Conservation (phyloP, 345 rosid genomes). For the Bretschneidera sinensis region DNA sequence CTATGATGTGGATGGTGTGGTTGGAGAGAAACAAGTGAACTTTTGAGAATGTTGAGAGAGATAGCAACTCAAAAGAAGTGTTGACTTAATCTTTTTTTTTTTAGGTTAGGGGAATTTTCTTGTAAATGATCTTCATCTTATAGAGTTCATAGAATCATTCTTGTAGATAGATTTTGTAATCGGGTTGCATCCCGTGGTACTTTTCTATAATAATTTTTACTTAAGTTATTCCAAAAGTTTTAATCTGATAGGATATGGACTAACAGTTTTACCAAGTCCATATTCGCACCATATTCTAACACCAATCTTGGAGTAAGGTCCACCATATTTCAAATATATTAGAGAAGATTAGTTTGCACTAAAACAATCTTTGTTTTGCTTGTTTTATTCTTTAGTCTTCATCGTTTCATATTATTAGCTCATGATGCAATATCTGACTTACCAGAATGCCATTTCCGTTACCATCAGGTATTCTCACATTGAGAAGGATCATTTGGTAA, state of each 20-base stretch:
- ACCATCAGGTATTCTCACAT: constrained; percentile 75
- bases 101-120: too few relatives aligned
- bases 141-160: too few relatives aligned
- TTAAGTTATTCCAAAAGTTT: too few relatives aligned
- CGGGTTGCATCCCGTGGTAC: too few relatives aligned
- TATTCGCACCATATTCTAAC: not conserved
- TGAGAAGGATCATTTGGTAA: constrained; percentile 79
- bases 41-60: too few relatives aligned
- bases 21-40: too few relatives aligned
- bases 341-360: not conserved
- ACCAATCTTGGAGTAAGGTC: not conserved
- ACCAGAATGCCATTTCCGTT: constrained; percentile 20
- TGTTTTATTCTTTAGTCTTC: constrained; percentile 13
- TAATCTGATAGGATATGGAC: not conserved
- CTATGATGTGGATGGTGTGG: too few relatives aligned
- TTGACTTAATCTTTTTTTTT: too few relatives aligned
- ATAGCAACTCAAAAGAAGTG: too few relatives aligned
- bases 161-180: too few relatives aligned
- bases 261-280: not conserved
- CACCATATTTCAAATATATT: constrained; percentile 4
- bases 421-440: constrained; percentile 2
- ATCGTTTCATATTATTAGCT: not conserved
- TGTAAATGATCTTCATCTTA: too few relatives aligned
- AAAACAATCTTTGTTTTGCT: constrained; percentile 6
- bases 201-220: too few relatives aligned